Evolutionary conservation across 768 basidiomycete genomes (phyloP).

Genomic region (Heimioporus sp.): DNA sequence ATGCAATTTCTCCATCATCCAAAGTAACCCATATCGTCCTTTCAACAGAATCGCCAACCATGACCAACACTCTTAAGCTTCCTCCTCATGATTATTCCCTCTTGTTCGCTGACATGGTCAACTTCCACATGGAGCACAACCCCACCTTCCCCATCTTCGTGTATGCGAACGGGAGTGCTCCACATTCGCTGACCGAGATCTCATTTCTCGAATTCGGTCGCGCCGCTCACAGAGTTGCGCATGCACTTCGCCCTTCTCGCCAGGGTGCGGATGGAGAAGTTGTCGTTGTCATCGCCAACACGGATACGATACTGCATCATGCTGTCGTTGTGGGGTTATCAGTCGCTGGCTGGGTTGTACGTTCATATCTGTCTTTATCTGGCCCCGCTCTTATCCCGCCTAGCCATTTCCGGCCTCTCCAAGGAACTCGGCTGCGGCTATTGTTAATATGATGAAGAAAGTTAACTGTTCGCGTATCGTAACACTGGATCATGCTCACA

Average conservation of each 20-base stretch:
- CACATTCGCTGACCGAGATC: conserved; percentile 14
- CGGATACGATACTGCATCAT: conserved; percentile 30
- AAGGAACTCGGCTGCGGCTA: conserved; percentile 20
- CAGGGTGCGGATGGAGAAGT: conserved; percentile 22
- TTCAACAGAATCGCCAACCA: not conserved
- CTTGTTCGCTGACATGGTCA: conserved; percentile 20
- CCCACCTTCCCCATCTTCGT: conserved; percentile 10
- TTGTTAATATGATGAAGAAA: conserved; percentile 20
- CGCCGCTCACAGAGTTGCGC: conserved; percentile 32
- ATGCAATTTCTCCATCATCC: not conserved
- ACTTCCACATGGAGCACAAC: conserved; percentile 22
- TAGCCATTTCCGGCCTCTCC: conserved; percentile 26
- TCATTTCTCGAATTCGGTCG: conserved; percentile 25
- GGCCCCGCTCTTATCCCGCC: conserved; percentile 6
- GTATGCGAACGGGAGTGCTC: conserved; percentile 12
- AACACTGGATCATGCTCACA: conserved; percentile 8
- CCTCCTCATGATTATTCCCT: conserved; percentile 20
- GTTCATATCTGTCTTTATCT: not conserved
- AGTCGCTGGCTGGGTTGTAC: conserved; percentile 4
- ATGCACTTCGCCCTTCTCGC: conserved; percentile 18
- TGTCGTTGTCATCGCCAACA: conserved; percentile 32
- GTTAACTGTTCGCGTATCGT: conserved; percentile 20
- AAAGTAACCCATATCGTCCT: not conserved
- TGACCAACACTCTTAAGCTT: not conserved
- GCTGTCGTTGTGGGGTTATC: conserved; percentile 22